Conservation (phyloP, 805 yeast genomes). For the Ogataea angusta region DNA sequence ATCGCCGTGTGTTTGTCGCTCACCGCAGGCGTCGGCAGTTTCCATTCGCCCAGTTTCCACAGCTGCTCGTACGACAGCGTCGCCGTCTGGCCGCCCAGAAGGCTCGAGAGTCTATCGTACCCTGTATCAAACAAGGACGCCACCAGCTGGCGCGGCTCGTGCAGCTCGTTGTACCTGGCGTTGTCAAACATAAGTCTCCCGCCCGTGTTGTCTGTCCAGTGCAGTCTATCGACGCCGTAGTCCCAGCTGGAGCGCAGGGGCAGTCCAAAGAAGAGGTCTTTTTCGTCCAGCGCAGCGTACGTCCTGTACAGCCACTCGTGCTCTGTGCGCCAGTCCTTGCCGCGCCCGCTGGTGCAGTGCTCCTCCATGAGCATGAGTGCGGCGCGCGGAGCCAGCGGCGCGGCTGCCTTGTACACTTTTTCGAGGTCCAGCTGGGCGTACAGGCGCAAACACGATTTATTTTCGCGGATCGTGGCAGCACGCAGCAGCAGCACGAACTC, state of each 20-base stretch:
- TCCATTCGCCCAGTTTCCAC: slow-evolving; percentile 81
- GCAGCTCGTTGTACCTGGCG: slow-evolving; percentile 51
- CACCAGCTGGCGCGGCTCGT: slow-evolving; percentile 6
- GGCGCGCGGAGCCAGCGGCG: slow-evolving; percentile 36
- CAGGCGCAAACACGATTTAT: slow-evolving; percentile 28
- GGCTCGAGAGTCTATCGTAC: slow-evolving; percentile 51
- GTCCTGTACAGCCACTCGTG: slow-evolving; percentile 31
- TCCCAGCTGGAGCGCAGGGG: slow-evolving; percentile 55
- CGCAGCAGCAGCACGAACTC: slow-evolving; percentile 37
- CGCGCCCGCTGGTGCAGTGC: slow-evolving; percentile 18
- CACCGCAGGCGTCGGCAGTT: slow-evolving; percentile 47
- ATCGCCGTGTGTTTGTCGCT: slow-evolving; percentile 43
- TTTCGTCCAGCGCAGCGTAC: slow-evolving; percentile 55
- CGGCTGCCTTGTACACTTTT: slow-evolving; percentile 32
- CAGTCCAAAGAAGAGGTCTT: slow-evolving; percentile 63
- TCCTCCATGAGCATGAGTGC: slow-evolving; percentile 51
- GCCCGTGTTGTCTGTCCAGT: slow-evolving; percentile 24
- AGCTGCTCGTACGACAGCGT: slow-evolving; percentile 53
- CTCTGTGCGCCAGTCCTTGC: slow-evolving; percentile 17
- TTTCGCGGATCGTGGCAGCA: slow-evolving; percentile 35
- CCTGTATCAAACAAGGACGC: slow-evolving; percentile 45
- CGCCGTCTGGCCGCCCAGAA: slow-evolving; percentile 26
- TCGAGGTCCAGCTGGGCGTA: slow-evolving; percentile 32
- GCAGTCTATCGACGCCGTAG: slow-evolving; percentile 46
- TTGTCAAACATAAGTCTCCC: slow-evolving; percentile 48